Evolutionary conservation across 768 basidiomycete species (phyloP).

Genomic region (Kwoniella dendrophila): DNA sequence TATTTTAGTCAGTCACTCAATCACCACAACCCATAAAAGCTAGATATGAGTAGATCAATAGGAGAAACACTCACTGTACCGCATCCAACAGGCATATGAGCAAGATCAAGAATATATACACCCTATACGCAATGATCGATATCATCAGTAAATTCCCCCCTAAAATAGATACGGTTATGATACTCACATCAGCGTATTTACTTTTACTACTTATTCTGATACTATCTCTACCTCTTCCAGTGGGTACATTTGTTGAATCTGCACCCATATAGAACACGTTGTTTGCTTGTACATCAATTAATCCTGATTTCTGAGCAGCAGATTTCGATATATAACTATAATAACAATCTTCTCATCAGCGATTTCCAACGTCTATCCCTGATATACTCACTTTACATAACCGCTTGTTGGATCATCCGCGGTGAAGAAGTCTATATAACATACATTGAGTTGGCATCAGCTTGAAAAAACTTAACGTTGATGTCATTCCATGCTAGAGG

Average conservation of each 20-base stretch:
- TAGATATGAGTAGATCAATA: not conserved
- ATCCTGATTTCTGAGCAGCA: constrained; percentile 29
- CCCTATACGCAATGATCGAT: constrained; percentile 28
- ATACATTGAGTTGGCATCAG: too few relatives aligned
- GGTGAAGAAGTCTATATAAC: constrained; percentile 49
- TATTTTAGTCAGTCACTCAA: not conserved
- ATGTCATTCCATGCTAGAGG: not conserved
- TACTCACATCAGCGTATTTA: constrained; percentile 50
- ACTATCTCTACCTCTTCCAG: constrained; percentile 50
- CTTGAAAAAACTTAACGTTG: not conserved
- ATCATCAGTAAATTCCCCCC: constrained; percentile 5
- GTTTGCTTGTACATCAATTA: constrained; percentile 32
- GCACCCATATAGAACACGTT: constrained; percentile 49
- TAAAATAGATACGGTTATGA: not conserved
- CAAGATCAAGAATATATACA: constrained; percentile 54
- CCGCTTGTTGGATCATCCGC: constrained; percentile 50
- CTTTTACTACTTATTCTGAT: constrained; percentile 51
- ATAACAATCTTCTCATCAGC: not conserved
- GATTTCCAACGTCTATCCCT: not conserved
- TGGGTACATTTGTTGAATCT: constrained; percentile 38
- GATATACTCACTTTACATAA: constrained; percentile 39
- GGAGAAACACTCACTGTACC: constrained; percentile 46
- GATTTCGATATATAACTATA: constrained; percentile 48
- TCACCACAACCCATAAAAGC: not conserved
- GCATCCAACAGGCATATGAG: constrained; percentile 55